Evolutionary conservation across 257 asterid genomes (phyloP).

Genomic region (Nyctanthes arbortristis): DNA sequence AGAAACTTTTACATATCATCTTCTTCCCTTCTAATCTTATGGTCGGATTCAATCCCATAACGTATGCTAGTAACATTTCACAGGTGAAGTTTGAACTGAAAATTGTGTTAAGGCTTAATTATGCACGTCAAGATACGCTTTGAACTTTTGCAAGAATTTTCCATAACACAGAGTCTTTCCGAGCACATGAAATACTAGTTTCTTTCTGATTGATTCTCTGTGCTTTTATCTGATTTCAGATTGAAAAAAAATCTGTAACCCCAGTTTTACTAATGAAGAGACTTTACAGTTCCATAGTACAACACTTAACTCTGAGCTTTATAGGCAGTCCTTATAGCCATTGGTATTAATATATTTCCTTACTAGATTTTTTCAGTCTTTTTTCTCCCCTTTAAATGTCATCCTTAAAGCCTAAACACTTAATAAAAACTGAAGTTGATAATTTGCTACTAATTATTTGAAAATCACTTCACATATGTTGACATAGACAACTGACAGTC

Average conservation of each 20-base stretch:
- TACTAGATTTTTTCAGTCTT: not conserved
- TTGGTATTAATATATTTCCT: constrained; percentile 2
- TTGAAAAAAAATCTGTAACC: not conserved
- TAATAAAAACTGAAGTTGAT: constrained; percentile 11
- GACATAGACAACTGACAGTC: constrained; percentile 13
- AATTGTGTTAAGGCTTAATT: not conserved
- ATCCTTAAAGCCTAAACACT: not conserved
- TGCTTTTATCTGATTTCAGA: not conserved
- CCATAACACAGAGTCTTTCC: not conserved
- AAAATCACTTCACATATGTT: not conserved
- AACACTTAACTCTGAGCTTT: not conserved
- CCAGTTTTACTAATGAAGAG: not conserved
- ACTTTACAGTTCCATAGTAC: not conserved
- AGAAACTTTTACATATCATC: too few relatives aligned
- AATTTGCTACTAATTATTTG: not conserved
- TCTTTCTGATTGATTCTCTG: not conserved
- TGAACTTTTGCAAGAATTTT: not conserved
- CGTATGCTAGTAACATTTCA: too few relatives aligned
- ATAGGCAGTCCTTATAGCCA: not conserved
- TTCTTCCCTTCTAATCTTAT: too few relatives aligned
- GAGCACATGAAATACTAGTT: not conserved
- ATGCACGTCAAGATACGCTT: not conserved
- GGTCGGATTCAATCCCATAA: too few relatives aligned
- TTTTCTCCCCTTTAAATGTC: too few relatives aligned
- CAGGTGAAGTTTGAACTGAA: not conserved